Evolutionary conservation across 1,284 basidiomycete species (phyloP).

Genomic region (Ceratobasidium papillatum): DNA sequence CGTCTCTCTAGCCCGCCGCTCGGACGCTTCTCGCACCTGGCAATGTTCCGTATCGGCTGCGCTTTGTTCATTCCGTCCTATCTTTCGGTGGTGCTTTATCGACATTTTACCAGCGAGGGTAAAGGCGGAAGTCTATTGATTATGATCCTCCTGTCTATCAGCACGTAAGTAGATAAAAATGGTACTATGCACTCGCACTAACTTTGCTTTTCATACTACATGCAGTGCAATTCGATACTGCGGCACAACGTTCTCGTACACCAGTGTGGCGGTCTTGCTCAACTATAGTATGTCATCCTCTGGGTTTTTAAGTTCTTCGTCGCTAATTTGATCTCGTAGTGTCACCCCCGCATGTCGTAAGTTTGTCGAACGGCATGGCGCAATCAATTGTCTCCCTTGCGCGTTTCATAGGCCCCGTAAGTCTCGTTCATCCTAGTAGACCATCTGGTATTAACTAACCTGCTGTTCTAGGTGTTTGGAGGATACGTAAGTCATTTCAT

Average conservation of each 20-base stretch:
- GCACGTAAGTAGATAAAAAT: slow-evolving; percentile 40
- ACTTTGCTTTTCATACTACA: slow-evolving; percentile 56
- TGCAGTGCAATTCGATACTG: slow-evolving; percentile 81
- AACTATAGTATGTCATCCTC: slow-evolving; percentile 61
- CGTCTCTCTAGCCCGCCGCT: slow-evolving; percentile 63
- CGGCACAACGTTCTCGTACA: slow-evolving; percentile 79
- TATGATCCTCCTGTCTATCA: slow-evolving; percentile 65
- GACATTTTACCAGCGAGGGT: slow-evolving; percentile 56
- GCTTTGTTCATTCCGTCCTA: slow-evolving; percentile 81
- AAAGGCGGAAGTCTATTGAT: slow-evolving; percentile 62
- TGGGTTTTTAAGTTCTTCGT: background rate
- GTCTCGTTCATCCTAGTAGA: background rate
- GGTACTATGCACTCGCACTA: slow-evolving; percentile 49
- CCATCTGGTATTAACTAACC: background rate
- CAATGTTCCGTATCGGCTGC: slow-evolving; percentile 84
- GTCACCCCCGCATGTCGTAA: slow-evolving; percentile 79
- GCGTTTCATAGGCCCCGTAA: slow-evolving; percentile 71
- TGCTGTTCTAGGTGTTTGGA: slow-evolving; percentile 40
- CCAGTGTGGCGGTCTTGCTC: slow-evolving; percentile 76
- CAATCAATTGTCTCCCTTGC: slow-evolving; percentile 86
- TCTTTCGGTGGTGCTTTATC: slow-evolving; percentile 74
- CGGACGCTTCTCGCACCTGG: slow-evolving; percentile 81
- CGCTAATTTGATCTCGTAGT: slow-evolving; percentile 56
- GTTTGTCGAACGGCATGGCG: slow-evolving; percentile 80
- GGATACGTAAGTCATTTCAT: slow-evolving; percentile 43